Evolutionary conservation across 805 yeast genomes (phyloP).

Genomic region (Wickerhamomyces bovis): DNA sequence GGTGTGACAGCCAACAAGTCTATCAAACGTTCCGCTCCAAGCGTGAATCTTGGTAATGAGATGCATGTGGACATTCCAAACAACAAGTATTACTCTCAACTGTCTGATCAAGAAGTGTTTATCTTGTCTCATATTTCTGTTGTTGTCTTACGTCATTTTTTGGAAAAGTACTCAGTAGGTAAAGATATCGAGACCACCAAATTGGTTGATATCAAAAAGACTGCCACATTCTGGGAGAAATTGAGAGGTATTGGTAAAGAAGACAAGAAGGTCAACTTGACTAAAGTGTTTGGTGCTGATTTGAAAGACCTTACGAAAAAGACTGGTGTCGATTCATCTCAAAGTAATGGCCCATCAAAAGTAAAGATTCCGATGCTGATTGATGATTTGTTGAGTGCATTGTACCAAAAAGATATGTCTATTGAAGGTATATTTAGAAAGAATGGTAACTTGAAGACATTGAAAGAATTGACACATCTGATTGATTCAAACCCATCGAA

Average conservation of each 20-base stretch:
- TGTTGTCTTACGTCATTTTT: conserved; percentile 36
- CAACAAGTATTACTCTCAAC: conserved; percentile 54
- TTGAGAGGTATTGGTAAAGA: conserved; percentile 23
- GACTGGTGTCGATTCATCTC: conserved; percentile 76
- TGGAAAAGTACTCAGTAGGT: conserved; percentile 26
- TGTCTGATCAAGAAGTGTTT: conserved; percentile 50
- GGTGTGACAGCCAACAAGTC: conserved; percentile 17
- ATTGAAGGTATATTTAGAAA: conserved; percentile 94
- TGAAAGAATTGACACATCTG: conserved; percentile 64
- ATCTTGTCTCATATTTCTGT: conserved; percentile 54
- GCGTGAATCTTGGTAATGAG: neutral
- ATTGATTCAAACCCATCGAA: conserved; percentile 70
- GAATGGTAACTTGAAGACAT: conserved; percentile 86
- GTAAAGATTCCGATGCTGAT: conserved; percentile 78
- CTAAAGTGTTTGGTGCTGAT: conserved; percentile 72
- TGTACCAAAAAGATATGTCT: conserved; percentile 88
- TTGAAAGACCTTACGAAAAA: conserved; percentile 59
- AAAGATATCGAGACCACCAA: conserved; percentile 29
- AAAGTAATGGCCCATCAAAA: conserved; percentile 78
- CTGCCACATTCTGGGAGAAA: conserved; percentile 41
- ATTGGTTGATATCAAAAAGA: conserved; percentile 28
- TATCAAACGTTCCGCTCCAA: conserved; percentile 12
- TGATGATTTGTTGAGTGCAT: conserved; percentile 78
- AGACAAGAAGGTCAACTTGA: conserved; percentile 16
- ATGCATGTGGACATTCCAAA: neutral